Conservation (phyloP, 345 rosid genomes). For the Durio zibethinus region DNA sequence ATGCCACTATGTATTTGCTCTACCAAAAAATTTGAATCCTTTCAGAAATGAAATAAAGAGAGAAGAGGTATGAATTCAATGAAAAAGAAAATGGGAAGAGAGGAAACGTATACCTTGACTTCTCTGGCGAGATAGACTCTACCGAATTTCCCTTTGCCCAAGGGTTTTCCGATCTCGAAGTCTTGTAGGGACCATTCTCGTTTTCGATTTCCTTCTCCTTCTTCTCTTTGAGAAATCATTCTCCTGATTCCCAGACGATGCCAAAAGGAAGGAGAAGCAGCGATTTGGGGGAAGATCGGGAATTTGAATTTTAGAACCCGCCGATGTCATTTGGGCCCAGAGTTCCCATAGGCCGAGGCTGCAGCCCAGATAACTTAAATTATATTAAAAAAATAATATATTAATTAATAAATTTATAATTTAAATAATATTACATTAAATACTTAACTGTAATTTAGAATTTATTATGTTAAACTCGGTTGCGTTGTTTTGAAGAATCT, state of each 20-base stretch:
- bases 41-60: neutral
- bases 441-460: too few species aligned
- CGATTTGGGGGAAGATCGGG: neutral
- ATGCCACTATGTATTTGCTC: slow-evolving; percentile 76
- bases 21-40: slow-evolving; percentile 7
- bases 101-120: slow-evolving; percentile 40
- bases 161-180: slow-evolving; percentile 89
- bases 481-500: neutral
- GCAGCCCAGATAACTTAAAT: neutral
- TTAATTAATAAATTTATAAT: too few species aligned
- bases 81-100: neutral
- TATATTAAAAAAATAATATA: too few species aligned
- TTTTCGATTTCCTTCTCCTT: slow-evolving; percentile 20
- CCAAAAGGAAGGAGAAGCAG: neutral
- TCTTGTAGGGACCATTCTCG: slow-evolving; percentile 59
- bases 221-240: slow-evolving; percentile 14
- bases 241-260: neutral
- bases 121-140: slow-evolving; percentile 90
- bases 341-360: neutral
- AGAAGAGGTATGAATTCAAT: neutral
- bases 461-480: too few species aligned
- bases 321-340: neutral
- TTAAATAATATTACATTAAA: too few species aligned
- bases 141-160: slow-evolving; percentile 88
- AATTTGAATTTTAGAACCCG: neutral